phyloP scores from a whole-genome alignment of 129 eudicot genomes.

The Saposhnikovia divaricata region DNA sequence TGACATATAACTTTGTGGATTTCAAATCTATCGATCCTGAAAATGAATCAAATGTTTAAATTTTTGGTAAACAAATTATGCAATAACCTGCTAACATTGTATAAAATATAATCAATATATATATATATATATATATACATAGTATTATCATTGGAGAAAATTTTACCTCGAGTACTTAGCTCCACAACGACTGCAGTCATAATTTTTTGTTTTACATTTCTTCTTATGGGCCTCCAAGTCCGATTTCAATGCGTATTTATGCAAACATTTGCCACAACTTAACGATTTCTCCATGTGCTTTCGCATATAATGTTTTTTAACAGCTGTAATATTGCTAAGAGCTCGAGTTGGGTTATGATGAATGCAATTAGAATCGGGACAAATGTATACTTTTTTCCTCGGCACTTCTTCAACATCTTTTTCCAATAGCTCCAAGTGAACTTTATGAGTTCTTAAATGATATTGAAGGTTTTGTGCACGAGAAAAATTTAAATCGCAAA shows the following conservation, averaged over 20 bases:
- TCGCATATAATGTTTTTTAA: not conserved
- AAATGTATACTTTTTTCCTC: not conserved
- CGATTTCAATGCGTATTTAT: not conserved
- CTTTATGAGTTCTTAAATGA: not conserved
- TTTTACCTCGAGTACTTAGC: not conserved
- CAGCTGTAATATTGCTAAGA: not conserved
- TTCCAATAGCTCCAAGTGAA: not conserved
- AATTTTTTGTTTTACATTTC: not conserved
- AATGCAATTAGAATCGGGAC: not conserved
- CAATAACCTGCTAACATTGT: not conserved
- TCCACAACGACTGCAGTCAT: not conserved
- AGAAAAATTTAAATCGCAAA: not conserved
- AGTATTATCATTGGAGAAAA: not conserved
- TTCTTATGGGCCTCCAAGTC: not conserved
- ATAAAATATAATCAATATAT: no score
- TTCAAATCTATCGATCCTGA: not conserved
- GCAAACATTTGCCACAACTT: not conserved
- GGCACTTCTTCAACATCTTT: not conserved
- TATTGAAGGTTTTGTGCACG: not conserved
- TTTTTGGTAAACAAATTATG: not conserved
- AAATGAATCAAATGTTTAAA: no score
- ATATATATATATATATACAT: no score
- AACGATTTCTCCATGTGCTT: not conserved
- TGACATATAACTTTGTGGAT: not conserved
- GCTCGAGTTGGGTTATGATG: not conserved